A percentile compares a stretch with the other conserved stretches of the same genome.
Evolutionary conservation across 1,139 yeast species (phyloP).

Genomic region (Sugiyamaella castrensis): DNA sequence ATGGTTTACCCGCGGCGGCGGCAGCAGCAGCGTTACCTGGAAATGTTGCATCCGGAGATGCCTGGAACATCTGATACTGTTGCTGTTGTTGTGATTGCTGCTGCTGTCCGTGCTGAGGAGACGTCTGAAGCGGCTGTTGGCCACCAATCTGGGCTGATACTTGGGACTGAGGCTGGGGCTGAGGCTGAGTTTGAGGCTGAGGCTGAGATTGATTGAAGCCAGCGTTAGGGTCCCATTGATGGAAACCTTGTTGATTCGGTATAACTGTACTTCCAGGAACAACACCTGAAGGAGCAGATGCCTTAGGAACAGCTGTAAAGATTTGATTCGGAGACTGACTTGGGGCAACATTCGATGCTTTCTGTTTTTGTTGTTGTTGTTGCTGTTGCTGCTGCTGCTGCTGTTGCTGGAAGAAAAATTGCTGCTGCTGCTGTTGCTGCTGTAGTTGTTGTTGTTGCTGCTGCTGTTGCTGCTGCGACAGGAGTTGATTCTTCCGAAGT

Average conservation of each 20-base stretch:
- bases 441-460: constrained; percentile 24
- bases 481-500: constrained; percentile 16
- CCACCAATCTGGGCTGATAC: constrained; percentile 12
- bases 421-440: constrained; percentile 13
- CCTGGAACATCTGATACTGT: constrained; percentile 19
- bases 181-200: constrained; percentile 5
- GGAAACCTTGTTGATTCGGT: constrained; percentile 11
- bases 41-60: not conserved
- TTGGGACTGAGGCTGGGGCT: constrained; percentile 11
- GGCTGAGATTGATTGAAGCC: constrained; percentile 10
- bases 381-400: constrained; percentile 28
- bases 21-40: constrained; percentile 3
- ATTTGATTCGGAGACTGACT: constrained; percentile 12
- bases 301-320: constrained; percentile 8
- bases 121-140: not conserved
- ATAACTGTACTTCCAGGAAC: constrained; percentile 2
- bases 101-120: constrained; percentile 21
- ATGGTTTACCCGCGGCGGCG: constrained; percentile 5
- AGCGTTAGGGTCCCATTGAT: constrained; percentile 18
- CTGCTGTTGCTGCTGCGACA: constrained; percentile 25
- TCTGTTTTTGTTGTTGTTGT: constrained; percentile 23
- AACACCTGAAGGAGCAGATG: not conserved
- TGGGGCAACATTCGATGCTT: constrained; percentile 12
- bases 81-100: constrained; percentile 16
- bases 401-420: constrained; percentile 18